Base-by-base conservation (phyloP, 169 alveolate genomes). In the Eimeria praecox region DNA sequence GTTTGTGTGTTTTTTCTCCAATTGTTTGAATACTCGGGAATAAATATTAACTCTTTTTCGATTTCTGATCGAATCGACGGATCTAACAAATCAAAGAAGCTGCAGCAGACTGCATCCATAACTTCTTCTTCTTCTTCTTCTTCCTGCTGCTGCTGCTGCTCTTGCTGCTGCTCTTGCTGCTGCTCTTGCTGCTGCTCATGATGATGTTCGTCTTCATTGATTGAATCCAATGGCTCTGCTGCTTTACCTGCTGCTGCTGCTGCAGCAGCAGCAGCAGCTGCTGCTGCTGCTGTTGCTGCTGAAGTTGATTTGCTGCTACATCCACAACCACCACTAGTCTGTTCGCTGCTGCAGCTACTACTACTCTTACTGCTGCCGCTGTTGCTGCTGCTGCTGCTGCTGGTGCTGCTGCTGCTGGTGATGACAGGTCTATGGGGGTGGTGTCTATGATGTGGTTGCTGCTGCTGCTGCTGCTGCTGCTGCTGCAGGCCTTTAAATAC, bases 1-100 rank as follows among this genome's bases (percentile, higher is more conserved):
- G 97, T 96, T 56, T 97, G 98, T 33, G 98, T 95, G 83, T 97
- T 97, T 49, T 71, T 94, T 64, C 96, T 75, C 94, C 95, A 95
- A 95, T 96, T 95, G 82, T 97, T 97, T 12, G 98, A 88, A 85
- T 97, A 96, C 71, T 97, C 98, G 22, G 98, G 98, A 38, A 97
- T 93, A 85, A 88, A 97, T 42, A 75, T 93, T 64, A 97, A 94
- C 52, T 97, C 96, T 33, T 95, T 94, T 66, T 93, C 94, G 71
- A 97, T 82, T 42, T 75, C 95, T 64, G 88, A 66, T 44, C 97
- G 96, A 14, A 95, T 89, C 44, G 88, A 95, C 2, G 97, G 95
- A 64, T 97, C 97, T 46, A 85, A 73, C 52, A 97, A 38, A 82
- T 97, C 95, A 59, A 95, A 89, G 71, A 96, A 95, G 69, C 97